A percentile compares a stretch with the other conserved stretches of the same genome.
phyloP scores from a whole-genome alignment of 2,329 filamentous ascomycete species.

The Trichoderma guizhouense region DNA sequence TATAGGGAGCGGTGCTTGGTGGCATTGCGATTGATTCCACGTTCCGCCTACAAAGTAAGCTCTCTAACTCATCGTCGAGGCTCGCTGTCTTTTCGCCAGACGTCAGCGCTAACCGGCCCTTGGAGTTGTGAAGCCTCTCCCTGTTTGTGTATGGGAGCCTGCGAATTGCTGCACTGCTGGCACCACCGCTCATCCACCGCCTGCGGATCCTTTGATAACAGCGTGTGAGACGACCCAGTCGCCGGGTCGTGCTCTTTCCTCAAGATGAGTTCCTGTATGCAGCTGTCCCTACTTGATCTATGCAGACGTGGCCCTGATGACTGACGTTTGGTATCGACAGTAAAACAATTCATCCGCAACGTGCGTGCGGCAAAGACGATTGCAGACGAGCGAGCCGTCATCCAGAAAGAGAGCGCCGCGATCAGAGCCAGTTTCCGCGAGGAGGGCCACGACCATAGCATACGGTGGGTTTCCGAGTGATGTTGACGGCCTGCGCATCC shows the following conservation, averaged over 20 bases:
- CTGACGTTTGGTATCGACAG: slow-evolving; percentile 44
- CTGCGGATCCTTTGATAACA: slow-evolving; percentile 23
- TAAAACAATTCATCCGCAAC: slow-evolving; percentile 99
- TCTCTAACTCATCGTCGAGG: slow-evolving; percentile 6
- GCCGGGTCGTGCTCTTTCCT: slow-evolving; percentile 29
- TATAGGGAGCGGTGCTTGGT: slow-evolving; percentile 9
- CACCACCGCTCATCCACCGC: slow-evolving; percentile 14
- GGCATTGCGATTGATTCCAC: slow-evolving; percentile 15
- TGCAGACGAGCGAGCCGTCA: slow-evolving; percentile 95
- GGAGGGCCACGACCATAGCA: slow-evolving; percentile 86
- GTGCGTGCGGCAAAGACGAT: slow-evolving; percentile 98
- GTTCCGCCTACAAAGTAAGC: background rate
- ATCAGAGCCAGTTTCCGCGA: slow-evolving; percentile 97
- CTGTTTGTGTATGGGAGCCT: background rate
- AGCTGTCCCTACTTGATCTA: slow-evolving; percentile 12
- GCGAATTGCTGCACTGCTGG: background rate
- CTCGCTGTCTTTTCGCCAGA: background rate
- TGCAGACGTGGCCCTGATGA: background rate
- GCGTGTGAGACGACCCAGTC: slow-evolving; percentile 30
- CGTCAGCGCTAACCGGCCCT: background rate
- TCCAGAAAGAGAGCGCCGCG: slow-evolving; percentile 97
- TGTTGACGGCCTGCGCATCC: background rate
- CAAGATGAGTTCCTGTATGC: slow-evolving; percentile 41
- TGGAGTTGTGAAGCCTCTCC: background rate
- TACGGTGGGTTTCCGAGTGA: slow-evolving; percentile 61